Conservation (phyloP, 495 filamentous ascomycete species). For the Antarctomyces pellizariae region DNA sequence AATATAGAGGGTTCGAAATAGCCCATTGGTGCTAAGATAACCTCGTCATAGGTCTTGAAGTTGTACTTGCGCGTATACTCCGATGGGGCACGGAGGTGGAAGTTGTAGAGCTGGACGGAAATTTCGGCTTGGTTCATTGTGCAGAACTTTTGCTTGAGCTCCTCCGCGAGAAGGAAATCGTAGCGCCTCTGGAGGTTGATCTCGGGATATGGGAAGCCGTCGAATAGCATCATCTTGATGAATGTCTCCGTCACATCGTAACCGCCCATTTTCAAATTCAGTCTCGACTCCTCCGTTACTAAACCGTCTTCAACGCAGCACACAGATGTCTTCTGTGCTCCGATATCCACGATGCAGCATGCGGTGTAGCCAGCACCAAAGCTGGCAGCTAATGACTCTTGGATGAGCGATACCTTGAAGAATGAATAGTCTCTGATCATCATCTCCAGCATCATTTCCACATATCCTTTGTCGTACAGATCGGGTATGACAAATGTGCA, state of each 20-base stretch:
- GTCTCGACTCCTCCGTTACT: conserved; percentile 67
- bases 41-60: conserved; percentile 91
- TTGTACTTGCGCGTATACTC: conserved; percentile 75
- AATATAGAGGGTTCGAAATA: conserved; percentile 76
- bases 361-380: conserved; percentile 90
- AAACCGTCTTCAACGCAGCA: conserved; percentile 95
- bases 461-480: conserved; percentile 82
- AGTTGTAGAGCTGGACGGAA: conserved; percentile 56
- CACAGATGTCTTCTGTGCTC: conserved; percentile 93
- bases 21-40: conserved; percentile 73
- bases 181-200: conserved; percentile 80
- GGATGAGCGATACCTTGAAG: conserved; percentile 70
- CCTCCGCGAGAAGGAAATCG: conserved; percentile 83
- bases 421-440: conserved; percentile 77
- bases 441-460: conserved; percentile 60
- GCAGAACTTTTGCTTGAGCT: conserved; percentile 75
- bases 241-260: conserved; percentile 84
- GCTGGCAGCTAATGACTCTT: conserved; percentile 81
- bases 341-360: conserved; percentile 87
- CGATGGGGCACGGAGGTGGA: conserved; percentile 69
- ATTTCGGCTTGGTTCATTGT: conserved; percentile 71
- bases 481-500: conserved; percentile 92
- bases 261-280: conserved; percentile 89
- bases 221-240: conserved; percentile 88
- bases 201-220: conserved; percentile 80